phyloP scores from a whole-genome alignment of 2,329 filamentous ascomycete genomes.

The Fusarium xyrophilum region DNA sequence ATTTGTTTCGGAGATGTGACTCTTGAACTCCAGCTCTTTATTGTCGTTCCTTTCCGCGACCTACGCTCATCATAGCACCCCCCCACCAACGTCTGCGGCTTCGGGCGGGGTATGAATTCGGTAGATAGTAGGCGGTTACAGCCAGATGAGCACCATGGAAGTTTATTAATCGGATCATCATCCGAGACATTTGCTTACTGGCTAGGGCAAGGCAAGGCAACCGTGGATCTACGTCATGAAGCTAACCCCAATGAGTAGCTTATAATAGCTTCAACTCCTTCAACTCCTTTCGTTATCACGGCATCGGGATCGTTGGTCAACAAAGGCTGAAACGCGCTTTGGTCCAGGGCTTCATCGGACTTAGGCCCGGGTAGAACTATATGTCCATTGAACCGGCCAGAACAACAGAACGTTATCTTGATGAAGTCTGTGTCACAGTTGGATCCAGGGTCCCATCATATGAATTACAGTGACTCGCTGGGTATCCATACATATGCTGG shows the following conservation, averaged over 20 bases:
- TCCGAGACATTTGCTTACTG: slow-evolving; percentile 2
- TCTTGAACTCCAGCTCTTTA: slow-evolving; percentile 34
- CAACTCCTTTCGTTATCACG: no score
- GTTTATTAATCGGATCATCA: neutral
- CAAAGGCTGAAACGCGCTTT: no score
- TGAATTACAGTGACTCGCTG: neutral
- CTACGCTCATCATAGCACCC: slow-evolving; percentile 10
- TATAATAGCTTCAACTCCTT: no score
- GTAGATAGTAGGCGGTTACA: neutral
- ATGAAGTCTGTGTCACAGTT: neutral
- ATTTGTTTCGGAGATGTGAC: slow-evolving; percentile 25
- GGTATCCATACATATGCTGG: neutral
- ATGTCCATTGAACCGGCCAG: neutral
- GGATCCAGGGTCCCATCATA: neutral
- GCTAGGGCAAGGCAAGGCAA: neutral
- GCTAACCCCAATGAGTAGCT: no score
- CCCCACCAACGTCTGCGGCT: slow-evolving; percentile 23
- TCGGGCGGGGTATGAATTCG: slow-evolving; percentile 23
- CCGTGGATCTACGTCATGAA: no score
- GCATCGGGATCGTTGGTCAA: no score
- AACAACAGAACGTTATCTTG: neutral
- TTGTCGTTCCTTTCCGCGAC: slow-evolving; percentile 10
- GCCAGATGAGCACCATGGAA: neutral
- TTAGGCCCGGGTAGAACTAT: neutral
- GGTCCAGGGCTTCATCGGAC: neutral